Conservation (phyloP, 2,329 filamentous ascomycete genomes). For the Colletotrichum sidae region DNA sequence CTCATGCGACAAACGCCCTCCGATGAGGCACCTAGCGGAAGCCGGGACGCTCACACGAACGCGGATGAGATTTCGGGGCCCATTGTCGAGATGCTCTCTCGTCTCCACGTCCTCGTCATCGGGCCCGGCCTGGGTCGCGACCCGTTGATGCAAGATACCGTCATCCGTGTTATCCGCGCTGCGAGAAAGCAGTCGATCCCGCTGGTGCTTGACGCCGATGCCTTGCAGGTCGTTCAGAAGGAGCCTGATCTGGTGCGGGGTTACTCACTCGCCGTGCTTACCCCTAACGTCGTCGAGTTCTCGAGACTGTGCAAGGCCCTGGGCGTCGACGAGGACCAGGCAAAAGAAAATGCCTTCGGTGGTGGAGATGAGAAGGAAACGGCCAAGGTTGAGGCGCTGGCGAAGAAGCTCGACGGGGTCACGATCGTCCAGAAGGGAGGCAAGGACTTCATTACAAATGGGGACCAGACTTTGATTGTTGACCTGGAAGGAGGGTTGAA, state of each 20-base stretch:
- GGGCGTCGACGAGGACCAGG: slow-evolving; percentile 68
- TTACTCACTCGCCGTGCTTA: slow-evolving; percentile 87
- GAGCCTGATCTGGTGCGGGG: slow-evolving; percentile 82
- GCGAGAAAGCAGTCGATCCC: slow-evolving; percentile 79
- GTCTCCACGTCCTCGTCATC: slow-evolving; percentile 92
- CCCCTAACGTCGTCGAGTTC: slow-evolving; percentile 96
- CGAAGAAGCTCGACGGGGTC: slow-evolving; percentile 84
- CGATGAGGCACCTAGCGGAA: slow-evolving; percentile 50
- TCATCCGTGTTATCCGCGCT: slow-evolving; percentile 80
- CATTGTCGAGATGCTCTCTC: slow-evolving; percentile 83
- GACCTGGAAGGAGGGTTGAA: slow-evolving; percentile 87
- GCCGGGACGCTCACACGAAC: slow-evolving; percentile 60
- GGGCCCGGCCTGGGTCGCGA: slow-evolving; percentile 94
- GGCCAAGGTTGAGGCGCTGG: slow-evolving; percentile 71
- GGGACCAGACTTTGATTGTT: slow-evolving; percentile 77
- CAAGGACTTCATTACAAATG: slow-evolving; percentile 86
- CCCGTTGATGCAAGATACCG: slow-evolving; percentile 88
- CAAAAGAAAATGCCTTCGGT: slow-evolving; percentile 43
- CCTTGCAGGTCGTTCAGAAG: slow-evolving; percentile 80
- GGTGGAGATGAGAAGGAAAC: slow-evolving; percentile 48
- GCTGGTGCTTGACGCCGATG: slow-evolving; percentile 93
- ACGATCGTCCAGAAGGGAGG: slow-evolving; percentile 91
- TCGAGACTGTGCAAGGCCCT: slow-evolving; percentile 81
- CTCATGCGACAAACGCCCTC: slow-evolving; percentile 81
- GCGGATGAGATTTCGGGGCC: slow-evolving; percentile 71